Evolutionary conservation across 257 asterid genomes (phyloP).

Genomic region (Nicotiana benthamiana): DNA sequence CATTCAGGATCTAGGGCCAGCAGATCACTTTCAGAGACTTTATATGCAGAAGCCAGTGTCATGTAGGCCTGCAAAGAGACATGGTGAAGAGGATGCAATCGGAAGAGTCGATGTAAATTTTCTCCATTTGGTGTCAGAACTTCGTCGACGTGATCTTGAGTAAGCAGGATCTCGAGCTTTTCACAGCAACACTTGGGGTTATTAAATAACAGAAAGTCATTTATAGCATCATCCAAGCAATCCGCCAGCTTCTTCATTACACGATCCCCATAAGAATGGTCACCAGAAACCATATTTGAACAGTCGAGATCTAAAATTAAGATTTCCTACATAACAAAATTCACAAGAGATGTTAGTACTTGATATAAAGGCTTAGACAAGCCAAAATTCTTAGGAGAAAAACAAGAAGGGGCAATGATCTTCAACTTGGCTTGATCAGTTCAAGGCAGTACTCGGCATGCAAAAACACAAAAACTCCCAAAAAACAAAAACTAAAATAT

Average conservation of each 20-base stretch:
- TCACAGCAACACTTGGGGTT: conserved; percentile 40
- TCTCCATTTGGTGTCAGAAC: conserved; percentile 2
- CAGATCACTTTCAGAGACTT: conserved; percentile 33
- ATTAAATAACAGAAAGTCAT: conserved; percentile 32
- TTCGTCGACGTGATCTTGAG: conserved; percentile 9
- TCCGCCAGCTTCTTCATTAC: conserved; percentile 22
- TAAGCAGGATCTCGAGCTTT: conserved; percentile 58
- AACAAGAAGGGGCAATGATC: not conserved
- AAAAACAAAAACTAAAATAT: not conserved
- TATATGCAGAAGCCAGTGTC: conserved; percentile 52
- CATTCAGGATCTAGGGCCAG: conserved; percentile 15
- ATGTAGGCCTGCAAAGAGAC: conserved; percentile 46
- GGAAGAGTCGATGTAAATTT: conserved; percentile 11
- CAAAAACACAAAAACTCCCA: not conserved
- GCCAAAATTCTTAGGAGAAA: not conserved
- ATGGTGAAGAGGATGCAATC: conserved; percentile 40
- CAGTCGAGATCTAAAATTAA: not conserved
- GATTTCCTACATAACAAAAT: conserved; percentile 27
- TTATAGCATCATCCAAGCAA: conserved; percentile 28
- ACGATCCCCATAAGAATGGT: conserved; percentile 5
- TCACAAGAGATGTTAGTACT: not conserved
- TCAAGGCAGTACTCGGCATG: not conserved
- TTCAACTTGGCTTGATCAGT: not conserved
- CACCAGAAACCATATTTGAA: not conserved
- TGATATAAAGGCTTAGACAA: not conserved